Evolutionary conservation across 2,329 filamentous ascomycete genomes (phyloP).

Genomic region (Hypomyces rosellus): DNA sequence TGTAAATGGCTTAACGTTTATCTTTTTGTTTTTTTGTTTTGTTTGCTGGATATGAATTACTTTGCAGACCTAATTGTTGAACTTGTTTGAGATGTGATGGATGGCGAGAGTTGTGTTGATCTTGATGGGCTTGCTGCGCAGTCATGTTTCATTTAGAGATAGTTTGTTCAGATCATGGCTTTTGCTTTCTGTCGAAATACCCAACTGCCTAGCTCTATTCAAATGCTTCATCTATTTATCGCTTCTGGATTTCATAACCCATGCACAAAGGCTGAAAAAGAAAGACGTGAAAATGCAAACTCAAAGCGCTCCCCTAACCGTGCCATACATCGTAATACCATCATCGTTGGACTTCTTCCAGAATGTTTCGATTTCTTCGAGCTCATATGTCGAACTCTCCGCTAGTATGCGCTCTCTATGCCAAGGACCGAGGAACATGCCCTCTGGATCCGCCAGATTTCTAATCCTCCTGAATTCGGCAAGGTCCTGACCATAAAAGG

Average conservation of each 20-base stretch:
- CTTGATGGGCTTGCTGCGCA: no score
- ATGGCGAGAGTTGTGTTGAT: no score
- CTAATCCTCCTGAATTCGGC: conserved; percentile 62
- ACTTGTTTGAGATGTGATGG: no score
- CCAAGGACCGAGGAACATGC: conserved; percentile 89
- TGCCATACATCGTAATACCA: conserved; percentile 20
- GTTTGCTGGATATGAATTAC: neutral
- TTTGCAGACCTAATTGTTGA: neutral
- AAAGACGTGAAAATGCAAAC: neutral
- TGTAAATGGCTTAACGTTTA: conserved; percentile 8
- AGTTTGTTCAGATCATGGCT: no score
- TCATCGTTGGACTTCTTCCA: conserved; percentile 19
- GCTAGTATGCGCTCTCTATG: conserved; percentile 62
- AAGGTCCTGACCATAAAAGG: conserved; percentile 64
- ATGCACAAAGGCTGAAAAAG: neutral
- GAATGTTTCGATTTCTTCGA: conserved; percentile 32
- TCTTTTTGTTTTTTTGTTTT: neutral
- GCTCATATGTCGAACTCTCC: conserved; percentile 24
- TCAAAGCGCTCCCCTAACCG: neutral
- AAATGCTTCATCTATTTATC: no score
- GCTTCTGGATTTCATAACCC: no score
- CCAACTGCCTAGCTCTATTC: no score
- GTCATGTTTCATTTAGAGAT: no score
- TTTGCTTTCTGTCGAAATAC: no score
- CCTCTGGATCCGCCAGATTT: conserved; percentile 66